phyloP scores from a whole-genome alignment of 2,329 filamentous ascomycete species.

The Neofusicoccum umdonicola region DNA sequence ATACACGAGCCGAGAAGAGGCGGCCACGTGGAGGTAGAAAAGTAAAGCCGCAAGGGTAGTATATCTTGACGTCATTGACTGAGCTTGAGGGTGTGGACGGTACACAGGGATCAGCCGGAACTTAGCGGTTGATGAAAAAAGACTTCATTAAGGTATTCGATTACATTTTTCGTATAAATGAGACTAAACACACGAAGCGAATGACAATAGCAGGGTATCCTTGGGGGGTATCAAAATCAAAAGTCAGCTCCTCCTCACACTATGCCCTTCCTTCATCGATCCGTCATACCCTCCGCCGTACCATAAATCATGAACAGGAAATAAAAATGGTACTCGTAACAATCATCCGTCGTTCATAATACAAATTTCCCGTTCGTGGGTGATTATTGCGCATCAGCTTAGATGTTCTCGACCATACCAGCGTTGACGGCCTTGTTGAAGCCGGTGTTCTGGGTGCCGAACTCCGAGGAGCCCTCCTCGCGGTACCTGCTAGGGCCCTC shows the following conservation, averaged over 20 bases:
- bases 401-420: constrained; percentile 83
- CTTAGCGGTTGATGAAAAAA: background rate
- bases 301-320: background rate
- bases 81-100: background rate
- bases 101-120: background rate
- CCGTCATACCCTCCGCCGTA: background rate
- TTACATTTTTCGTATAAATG: background rate
- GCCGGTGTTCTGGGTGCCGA: constrained; percentile 46
- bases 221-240: constrained; percentile 6
- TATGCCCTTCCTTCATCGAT: background rate
- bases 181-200: background rate
- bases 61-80: background rate
- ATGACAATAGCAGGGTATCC: constrained; percentile 5
- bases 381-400: background rate
- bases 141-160: background rate
- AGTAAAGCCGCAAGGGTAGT: background rate
- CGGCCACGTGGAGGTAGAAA: too few relatives aligned
- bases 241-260: background rate
- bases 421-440: constrained; percentile 82
- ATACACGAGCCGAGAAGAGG: too few relatives aligned
- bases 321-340: background rate
- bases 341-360: constrained; percentile 4
- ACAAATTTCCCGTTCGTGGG: background rate
- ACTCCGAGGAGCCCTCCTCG: constrained; percentile 30
- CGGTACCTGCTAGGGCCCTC: constrained; percentile 55